Base-by-base conservation (phyloP, 305 asterid genomes). In the Fraxinus greggii region DNA sequence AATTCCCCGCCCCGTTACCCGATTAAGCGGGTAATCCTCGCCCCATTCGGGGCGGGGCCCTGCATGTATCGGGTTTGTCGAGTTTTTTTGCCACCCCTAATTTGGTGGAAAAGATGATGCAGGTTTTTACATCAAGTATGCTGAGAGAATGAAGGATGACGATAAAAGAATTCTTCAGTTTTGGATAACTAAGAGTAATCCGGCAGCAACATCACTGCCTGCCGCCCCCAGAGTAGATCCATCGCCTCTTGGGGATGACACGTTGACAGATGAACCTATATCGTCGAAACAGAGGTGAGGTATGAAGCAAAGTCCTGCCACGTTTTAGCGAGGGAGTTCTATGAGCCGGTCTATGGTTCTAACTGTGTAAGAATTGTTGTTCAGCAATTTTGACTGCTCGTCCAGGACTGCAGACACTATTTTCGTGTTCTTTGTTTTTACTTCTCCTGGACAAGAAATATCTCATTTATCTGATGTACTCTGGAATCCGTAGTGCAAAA, bases 141-240 rank as follows among this genome's bases (percentile, higher is more conserved):
- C 97, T 0, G 97, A 93, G 91, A 90, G 94, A 84, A 96, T 94
- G 99, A 90, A 90, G 80, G 98, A 92, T 73, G 98, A 93, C 28
- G 99, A 95, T 81, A 89, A 91, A 78, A 93, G 87, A 82, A 82
- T 82, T 76, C 79, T 84, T 9, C 80, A 81, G 7, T 79, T 88
- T 21, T 89, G 94, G 97, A 86, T 83, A 82, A 80, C 79, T 2
- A 85, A 80, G 9, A 83, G 36, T 24, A 83, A 12, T 79, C 84
- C 82, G 2, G 40, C 86, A 48, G 75, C 74, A 80, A 32, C 86
- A n/a, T 42, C 86, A 13, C 83, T n/a, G 29, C 86, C 87, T 6
- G 63, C 82, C 54, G 69, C 85, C 12, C 72, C 87, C 32, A 82
- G 81, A 74, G 59, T 85, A 31, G 82, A 87, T 35, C 72, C 78